Evolutionary conservation across 2,329 filamentous ascomycete genomes (phyloP).

Genomic region (Neonectria neomacrospora): DNA sequence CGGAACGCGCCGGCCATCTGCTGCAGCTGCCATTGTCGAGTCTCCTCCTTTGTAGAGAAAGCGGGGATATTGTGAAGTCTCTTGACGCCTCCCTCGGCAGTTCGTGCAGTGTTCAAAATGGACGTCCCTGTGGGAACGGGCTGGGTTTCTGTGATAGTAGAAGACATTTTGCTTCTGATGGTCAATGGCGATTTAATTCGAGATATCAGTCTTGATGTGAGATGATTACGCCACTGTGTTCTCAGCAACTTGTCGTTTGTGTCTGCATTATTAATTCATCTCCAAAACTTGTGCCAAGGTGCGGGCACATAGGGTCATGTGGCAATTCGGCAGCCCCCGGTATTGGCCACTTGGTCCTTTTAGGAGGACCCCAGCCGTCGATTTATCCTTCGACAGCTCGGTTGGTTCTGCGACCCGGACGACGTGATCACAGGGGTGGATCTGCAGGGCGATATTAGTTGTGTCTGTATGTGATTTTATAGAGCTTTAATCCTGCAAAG

Average conservation of each 20-base stretch:
- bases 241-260: background rate
- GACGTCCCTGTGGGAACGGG: conserved; percentile 12
- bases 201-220: background rate
- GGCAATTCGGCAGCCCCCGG: conserved; percentile 24
- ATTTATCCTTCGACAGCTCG: background rate
- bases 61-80: conserved; percentile 36
- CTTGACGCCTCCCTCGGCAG: conserved; percentile 28
- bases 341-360: conserved; percentile 14
- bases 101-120: conserved; percentile 26
- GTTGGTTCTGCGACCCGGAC: conserved; percentile 1
- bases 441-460: background rate
- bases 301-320: background rate
- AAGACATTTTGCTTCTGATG: conserved; percentile 24
- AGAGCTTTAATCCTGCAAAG: no score
- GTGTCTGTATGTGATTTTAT: background rate
- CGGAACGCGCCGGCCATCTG: conserved; percentile 59
- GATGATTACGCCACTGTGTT: background rate
- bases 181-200: background rate
- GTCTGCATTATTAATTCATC: background rate
- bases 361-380: conserved; percentile 10
- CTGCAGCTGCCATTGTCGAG: conserved; percentile 48
- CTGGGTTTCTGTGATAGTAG: conserved; percentile 21
- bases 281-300: background rate
- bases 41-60: conserved; percentile 36
- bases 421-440: conserved; percentile 2